Percentiles rank a stretch among this genome's conserved stretches.
These are phyloP conservation scores for Coix lacrymajobi DNA, from an alignment of 176 grass and related monocot genomes.

Conservation along the genomic window DNA sequence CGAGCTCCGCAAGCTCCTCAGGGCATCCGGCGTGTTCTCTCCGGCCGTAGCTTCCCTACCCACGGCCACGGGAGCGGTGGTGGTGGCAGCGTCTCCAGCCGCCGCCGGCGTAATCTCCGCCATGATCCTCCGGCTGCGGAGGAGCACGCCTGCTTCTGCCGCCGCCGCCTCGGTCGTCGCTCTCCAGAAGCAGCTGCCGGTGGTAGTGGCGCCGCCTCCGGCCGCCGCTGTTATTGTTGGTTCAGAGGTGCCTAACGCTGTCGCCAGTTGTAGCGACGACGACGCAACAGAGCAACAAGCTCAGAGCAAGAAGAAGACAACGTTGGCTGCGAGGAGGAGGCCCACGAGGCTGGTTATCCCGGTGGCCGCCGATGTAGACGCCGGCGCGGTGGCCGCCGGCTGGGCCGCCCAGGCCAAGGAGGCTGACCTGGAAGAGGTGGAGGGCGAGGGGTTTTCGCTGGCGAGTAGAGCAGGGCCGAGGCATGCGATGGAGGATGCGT, in stretches of 20 bases:
- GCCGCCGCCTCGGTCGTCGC: too few relatives aligned
- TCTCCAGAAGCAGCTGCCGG: too few relatives aligned
- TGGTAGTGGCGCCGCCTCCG: too few relatives aligned
- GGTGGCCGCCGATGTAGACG: background rate
- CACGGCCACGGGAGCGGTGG: too few relatives aligned
- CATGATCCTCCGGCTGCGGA: background rate
- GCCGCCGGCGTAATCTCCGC: background rate
- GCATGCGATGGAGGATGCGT: slow-evolving; percentile 76
- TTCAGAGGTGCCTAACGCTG: too few relatives aligned
- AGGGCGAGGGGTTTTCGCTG: slow-evolving; percentile 58
- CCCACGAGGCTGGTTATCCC: background rate
- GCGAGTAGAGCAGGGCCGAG: slow-evolving; percentile 53
- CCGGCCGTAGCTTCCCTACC: too few relatives aligned
- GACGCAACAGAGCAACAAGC: background rate
- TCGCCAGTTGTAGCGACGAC: background rate
- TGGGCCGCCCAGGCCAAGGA: background rate
- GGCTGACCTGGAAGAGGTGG: slow-evolving; percentile 12
- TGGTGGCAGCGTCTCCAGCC: too few relatives aligned
- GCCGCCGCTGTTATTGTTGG: too few relatives aligned
- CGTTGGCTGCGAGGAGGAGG: background rate
- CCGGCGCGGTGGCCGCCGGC: too few relatives aligned
- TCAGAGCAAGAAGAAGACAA: background rate
- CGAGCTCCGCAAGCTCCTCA: slow-evolving; percentile 3
- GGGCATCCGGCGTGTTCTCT: background rate
- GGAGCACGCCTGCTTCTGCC: background rate